Conservation (phyloP, 2,329 filamentous ascomycete species). For the Botrytis fabae region DNA sequence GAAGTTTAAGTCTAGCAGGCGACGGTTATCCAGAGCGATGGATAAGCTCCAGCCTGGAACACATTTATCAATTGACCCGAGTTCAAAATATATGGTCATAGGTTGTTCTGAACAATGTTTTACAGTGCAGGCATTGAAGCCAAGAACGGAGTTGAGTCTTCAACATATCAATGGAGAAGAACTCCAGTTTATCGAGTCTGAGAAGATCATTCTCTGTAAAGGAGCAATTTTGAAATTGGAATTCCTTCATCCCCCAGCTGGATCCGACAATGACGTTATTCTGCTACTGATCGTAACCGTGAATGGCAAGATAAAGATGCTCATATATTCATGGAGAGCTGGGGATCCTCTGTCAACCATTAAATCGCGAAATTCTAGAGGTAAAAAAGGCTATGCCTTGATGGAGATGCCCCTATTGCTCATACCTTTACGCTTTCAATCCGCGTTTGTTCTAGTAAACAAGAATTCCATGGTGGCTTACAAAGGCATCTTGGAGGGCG, state of each 20-base stretch:
- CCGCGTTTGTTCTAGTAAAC: constrained; percentile 69
- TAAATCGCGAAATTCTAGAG: constrained; percentile 50
- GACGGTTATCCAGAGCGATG: constrained; percentile 52
- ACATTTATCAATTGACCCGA: constrained; percentile 75
- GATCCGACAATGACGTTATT: constrained; percentile 71
- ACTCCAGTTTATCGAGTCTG: constrained; percentile 58
- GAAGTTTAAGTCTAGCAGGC: constrained; percentile 54
- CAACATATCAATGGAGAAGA: constrained; percentile 50
- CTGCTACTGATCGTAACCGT: constrained; percentile 64
- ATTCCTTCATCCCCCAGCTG: constrained; percentile 72
- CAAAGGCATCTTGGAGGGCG: constrained; percentile 54
- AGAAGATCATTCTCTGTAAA: constrained; percentile 47
- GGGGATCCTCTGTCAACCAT: constrained; percentile 50
- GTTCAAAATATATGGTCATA: constrained; percentile 67
- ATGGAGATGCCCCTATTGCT: constrained; percentile 64
- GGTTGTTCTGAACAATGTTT: constrained; percentile 70
- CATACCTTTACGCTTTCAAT: constrained; percentile 70
- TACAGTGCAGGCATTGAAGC: constrained; percentile 68
- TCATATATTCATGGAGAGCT: constrained; percentile 62
- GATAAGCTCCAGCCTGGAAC: constrained; percentile 57
- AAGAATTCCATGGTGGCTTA: constrained; percentile 58
- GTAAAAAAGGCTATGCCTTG: constrained; percentile 44
- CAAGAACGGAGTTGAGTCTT: constrained; percentile 51
- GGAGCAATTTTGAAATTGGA: constrained; percentile 84
- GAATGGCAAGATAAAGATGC: constrained; percentile 52